Evolutionary conservation across 495 filamentous ascomycete species (phyloP).

Genomic region (Tetracladium marchalianum): DNA sequence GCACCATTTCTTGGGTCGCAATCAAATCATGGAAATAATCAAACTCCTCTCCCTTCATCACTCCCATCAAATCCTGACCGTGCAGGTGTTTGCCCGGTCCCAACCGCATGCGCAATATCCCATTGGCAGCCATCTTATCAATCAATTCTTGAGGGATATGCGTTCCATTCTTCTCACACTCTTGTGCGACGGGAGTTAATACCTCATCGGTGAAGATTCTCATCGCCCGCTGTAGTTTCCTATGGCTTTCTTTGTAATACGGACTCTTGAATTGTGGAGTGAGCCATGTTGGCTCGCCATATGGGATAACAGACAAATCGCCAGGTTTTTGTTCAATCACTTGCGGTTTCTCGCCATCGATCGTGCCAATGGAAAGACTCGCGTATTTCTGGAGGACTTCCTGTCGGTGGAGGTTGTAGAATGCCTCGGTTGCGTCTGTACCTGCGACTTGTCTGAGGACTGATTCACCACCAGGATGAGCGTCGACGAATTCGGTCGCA

Average conservation of each 20-base stretch:
- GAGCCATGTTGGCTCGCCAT: constrained; percentile 76
- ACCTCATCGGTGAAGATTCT: constrained; percentile 65
- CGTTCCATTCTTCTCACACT: constrained; percentile 67
- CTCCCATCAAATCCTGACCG: constrained; percentile 56
- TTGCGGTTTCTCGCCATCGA: constrained; percentile 65
- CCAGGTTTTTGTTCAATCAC: constrained; percentile 62
- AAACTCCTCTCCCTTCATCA: constrained; percentile 68
- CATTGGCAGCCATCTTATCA: constrained; percentile 62
- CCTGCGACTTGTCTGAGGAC: constrained; percentile 80
- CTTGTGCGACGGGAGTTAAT: constrained; percentile 63
- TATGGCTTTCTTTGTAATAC: constrained; percentile 74
- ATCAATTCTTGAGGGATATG: constrained; percentile 71
- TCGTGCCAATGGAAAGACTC: constrained; percentile 62
- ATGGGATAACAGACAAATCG: constrained; percentile 65
- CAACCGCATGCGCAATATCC: constrained; percentile 71
- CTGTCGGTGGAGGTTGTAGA: constrained; percentile 90
- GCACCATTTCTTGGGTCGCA: constrained; percentile 60
- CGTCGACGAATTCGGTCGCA: constrained; percentile 83
- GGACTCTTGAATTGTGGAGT: constrained; percentile 69
- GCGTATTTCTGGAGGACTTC: constrained; percentile 76
- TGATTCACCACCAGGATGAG: constrained; percentile 77
- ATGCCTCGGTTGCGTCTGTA: constrained; percentile 75
- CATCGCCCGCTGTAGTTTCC: constrained; percentile 57
- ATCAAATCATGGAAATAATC: constrained; percentile 85
- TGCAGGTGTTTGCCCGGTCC: constrained; percentile 79